phyloP scores from a whole-genome alignment of 2,329 filamentous ascomycete genomes.

The Fusarium bactridioides region DNA sequence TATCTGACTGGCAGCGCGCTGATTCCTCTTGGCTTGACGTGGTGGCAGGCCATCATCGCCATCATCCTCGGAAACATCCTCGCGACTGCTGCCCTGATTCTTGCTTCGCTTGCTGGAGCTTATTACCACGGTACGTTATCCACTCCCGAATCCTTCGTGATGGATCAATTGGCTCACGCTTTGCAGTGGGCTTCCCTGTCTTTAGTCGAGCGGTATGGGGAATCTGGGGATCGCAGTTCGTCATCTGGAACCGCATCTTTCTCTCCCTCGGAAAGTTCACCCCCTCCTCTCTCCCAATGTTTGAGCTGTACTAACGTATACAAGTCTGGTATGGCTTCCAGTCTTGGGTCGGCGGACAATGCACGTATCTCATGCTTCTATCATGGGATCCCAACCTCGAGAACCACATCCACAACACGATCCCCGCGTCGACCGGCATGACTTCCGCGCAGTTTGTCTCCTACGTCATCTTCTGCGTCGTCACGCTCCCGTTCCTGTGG shows the following conservation, averaged over 20 bases:
- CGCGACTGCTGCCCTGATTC: slow-evolving; percentile 49
- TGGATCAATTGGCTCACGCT: not conserved
- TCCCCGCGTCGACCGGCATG: slow-evolving; percentile 52
- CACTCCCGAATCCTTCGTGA: not conserved
- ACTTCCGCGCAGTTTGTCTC: slow-evolving; percentile 54
- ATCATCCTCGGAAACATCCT: slow-evolving; percentile 51
- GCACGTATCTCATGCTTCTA: slow-evolving; percentile 55
- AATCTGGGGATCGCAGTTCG: slow-evolving; percentile 53
- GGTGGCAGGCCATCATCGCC: slow-evolving; percentile 54
- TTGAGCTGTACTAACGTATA: not conserved
- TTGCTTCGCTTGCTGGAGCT: slow-evolving; percentile 54
- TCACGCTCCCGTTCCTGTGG: slow-evolving; percentile 54
- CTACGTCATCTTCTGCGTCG: slow-evolving; percentile 55
- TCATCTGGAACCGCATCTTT: slow-evolving; percentile 54
- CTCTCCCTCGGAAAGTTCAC: slow-evolving; percentile 48
- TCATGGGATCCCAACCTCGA: slow-evolving; percentile 56
- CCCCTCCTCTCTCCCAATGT: not conserved
- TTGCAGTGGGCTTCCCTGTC: slow-evolving; percentile 49
- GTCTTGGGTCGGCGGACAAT: slow-evolving; percentile 57
- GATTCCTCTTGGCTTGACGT: slow-evolving; percentile 51
- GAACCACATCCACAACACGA: slow-evolving; percentile 51
- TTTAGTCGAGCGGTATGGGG: slow-evolving; percentile 50
- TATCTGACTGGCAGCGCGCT: slow-evolving; percentile 53
- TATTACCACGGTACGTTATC: slow-evolving; percentile 50
- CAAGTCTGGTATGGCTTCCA: slow-evolving; percentile 52